Evolutionary conservation across 2,329 filamentous ascomycete genomes (phyloP).

Genomic region (Emergomyces orientalis): DNA sequence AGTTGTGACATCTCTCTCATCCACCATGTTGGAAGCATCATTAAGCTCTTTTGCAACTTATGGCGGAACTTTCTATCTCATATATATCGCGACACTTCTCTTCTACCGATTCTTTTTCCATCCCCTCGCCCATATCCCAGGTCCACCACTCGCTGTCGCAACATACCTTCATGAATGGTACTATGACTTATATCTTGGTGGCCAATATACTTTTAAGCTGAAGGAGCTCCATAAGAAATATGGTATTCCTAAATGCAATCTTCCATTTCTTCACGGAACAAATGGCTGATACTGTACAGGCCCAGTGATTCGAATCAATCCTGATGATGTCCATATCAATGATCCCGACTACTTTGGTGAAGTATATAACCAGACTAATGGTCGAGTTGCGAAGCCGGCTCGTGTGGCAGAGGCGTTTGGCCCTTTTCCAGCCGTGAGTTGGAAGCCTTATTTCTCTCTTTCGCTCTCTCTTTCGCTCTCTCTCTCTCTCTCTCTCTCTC

Average conservation of each 20-base stretch:
- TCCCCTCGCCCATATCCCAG: constrained; percentile 22
- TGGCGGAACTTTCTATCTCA: not conserved
- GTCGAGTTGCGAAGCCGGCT: not conserved
- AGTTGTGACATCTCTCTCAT: not conserved
- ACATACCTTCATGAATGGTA: constrained; percentile 22
- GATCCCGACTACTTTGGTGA: constrained; percentile 23
- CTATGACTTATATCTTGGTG: constrained; percentile 19
- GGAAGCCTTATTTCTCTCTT: not conserved
- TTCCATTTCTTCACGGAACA: not conserved
- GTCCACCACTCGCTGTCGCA: constrained; percentile 22
- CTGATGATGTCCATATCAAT: constrained; percentile 22
- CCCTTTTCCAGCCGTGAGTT: not conserved
- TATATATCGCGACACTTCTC: not conserved
- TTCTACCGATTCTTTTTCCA: constrained; percentile 22
- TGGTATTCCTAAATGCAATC: constrained; percentile 12
- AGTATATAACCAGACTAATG: constrained; percentile 16
- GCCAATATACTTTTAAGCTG: constrained; percentile 21
- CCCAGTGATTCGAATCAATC: constrained; percentile 24
- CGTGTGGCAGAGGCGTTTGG: not conserved
- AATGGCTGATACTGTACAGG: constrained; percentile 7
- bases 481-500: not conserved
- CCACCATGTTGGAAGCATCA: not conserved
- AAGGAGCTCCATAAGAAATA: constrained; percentile 24
- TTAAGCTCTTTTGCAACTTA: not conserved
- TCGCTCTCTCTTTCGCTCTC: not conserved